Evolutionary conservation across 345 rosid genomes (phyloP).

Genomic region (Cardamine resedifolia): DNA sequence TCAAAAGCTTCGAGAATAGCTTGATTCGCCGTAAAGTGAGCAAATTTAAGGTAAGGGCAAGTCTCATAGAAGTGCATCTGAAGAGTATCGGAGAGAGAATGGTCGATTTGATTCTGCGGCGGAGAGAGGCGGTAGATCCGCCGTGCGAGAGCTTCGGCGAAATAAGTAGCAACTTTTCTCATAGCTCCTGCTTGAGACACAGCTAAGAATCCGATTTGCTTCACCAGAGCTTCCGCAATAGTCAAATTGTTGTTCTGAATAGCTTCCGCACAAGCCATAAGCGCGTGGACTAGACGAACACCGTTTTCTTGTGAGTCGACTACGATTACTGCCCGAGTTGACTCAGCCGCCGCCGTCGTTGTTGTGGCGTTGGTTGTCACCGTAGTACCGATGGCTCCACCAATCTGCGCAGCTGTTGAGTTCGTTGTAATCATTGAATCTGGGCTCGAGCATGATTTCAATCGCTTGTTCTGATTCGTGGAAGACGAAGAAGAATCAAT

Average conservation of each 20-base stretch:
- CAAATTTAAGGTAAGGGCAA: constrained; percentile 88
- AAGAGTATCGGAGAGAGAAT: constrained; percentile 54
- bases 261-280: constrained; percentile 85
- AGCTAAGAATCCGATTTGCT: constrained; percentile 61
- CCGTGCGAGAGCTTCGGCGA: constrained; percentile 83
- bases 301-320: constrained; percentile 86
- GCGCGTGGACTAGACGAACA: constrained; percentile 65
- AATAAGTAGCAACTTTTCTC: constrained; percentile 81
- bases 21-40: constrained; percentile 87
- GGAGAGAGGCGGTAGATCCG: constrained; percentile 66
- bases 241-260: constrained; percentile 52
- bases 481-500: constrained; percentile 46
- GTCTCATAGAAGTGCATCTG: constrained; percentile 88
- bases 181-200: constrained; percentile 73
- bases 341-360: constrained; percentile 30
- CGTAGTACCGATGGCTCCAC: constrained; percentile 25
- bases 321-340: constrained; percentile 54
- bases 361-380: neutral
- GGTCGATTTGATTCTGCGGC: constrained; percentile 52
- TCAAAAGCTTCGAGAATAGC: constrained; percentile 83
- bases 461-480: constrained; percentile 38
- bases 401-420: constrained; percentile 26
- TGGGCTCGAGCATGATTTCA: constrained; percentile 43
- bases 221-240: constrained; percentile 65
- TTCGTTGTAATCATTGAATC: constrained; percentile 37